Evolutionary conservation across 1,139 yeast genomes (phyloP).

Genomic region (Geotrichum histeridarum): DNA sequence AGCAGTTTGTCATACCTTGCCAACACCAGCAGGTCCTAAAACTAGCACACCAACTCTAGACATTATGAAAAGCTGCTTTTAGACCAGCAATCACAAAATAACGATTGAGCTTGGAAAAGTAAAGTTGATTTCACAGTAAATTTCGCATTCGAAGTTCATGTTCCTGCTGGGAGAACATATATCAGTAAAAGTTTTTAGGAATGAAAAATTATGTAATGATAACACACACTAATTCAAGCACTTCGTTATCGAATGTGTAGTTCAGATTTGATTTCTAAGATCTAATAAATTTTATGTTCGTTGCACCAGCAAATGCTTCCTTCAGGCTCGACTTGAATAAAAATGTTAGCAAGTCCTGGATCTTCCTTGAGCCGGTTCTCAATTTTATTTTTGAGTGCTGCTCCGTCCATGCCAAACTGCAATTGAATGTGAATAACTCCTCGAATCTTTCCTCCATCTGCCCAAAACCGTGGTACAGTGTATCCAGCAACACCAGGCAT

Average conservation of each 20-base stretch:
- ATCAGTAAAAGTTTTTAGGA: not conserved
- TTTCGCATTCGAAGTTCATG: too few species aligned
- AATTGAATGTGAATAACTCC: conserved; percentile 61
- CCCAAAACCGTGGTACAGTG: conserved; percentile 91
- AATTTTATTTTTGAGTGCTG: conserved; percentile 58
- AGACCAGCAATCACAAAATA: too few species aligned
- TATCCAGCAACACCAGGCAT: conserved; percentile 80
- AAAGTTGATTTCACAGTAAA: too few species aligned
- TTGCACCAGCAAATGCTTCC: conserved; percentile 38
- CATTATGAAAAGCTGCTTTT: conserved; percentile 44
- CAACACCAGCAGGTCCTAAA: conserved; percentile 97
- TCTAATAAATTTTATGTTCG: conserved; percentile 10
- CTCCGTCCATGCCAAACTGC: conserved; percentile 60
- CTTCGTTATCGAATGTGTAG: too few species aligned
- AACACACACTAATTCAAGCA: not conserved
- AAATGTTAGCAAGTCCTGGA: conserved; percentile 34
- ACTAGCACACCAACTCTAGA: conserved; percentile 94
- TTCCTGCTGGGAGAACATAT: not conserved
- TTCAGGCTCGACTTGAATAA: conserved; percentile 40
- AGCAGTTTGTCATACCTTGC: conserved; percentile 44
- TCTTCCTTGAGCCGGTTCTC: conserved; percentile 40
- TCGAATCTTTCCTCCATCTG: conserved; percentile 46
- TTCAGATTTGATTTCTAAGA: not conserved
- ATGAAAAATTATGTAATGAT: not conserved
- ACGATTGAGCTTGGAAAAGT: too few species aligned